phyloP scores from a whole-genome alignment of 1,139 yeast genomes.

The Scheffersomyces segobiensis region DNA sequence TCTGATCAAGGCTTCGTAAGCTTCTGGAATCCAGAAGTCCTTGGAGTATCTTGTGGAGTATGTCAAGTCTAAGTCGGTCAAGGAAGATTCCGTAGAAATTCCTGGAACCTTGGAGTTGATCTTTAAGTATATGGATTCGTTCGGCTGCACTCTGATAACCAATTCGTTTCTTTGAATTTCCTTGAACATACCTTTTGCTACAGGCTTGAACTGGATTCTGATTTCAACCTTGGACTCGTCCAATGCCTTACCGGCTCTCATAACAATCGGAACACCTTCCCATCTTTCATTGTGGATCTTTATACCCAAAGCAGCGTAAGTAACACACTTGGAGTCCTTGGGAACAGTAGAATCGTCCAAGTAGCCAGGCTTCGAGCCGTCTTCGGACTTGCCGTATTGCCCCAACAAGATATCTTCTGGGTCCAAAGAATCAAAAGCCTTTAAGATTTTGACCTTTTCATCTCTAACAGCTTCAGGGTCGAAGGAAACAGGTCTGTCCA shows the following conservation, averaged over 20 bases:
- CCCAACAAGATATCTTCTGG: conserved; percentile 74
- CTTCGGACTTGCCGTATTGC: conserved; percentile 81
- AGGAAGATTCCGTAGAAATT: conserved; percentile 72
- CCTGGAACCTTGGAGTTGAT: conserved; percentile 95
- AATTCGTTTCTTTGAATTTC: conserved; percentile 88
- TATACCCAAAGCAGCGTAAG: conserved; percentile 84
- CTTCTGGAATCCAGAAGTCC: conserved; percentile 95
- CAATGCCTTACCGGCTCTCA: conserved; percentile 96
- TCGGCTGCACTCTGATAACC: conserved; percentile 91
- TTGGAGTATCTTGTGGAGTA: conserved; percentile 76
- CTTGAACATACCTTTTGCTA: conserved; percentile 77
- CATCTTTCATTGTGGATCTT: conserved; percentile 89
- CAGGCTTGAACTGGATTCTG: conserved; percentile 87
- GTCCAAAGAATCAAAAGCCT: conserved; percentile 73
- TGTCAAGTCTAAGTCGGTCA: conserved; percentile 88
- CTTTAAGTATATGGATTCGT: conserved; percentile 90
- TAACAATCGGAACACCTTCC: conserved; percentile 95
- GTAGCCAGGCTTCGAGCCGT: conserved; percentile 88
- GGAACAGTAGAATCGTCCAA: conserved; percentile 92
- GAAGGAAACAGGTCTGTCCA: conserved; percentile 92
- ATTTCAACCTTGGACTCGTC: conserved; percentile 93
- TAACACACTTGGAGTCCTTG: conserved; percentile 78
- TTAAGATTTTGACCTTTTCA: conserved; percentile 90
- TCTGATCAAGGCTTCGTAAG: conserved; percentile 91
- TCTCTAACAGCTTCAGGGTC: conserved; percentile 94